Evolutionary conservation across 2,329 filamentous ascomycete species (phyloP).

Genomic region (Emmonsiellopsis sp.): DNA sequence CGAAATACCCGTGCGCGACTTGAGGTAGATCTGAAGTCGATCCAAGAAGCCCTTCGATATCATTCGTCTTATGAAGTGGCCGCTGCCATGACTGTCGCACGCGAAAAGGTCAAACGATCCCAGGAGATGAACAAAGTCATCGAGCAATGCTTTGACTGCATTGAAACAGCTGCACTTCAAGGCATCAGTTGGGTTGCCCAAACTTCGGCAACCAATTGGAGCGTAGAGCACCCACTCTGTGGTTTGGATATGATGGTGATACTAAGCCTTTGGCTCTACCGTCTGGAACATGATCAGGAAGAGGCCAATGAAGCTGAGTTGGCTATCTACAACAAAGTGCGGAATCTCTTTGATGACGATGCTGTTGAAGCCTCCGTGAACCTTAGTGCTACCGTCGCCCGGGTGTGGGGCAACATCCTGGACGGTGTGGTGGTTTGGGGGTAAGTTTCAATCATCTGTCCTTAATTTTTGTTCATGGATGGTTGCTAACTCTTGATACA

Average conservation of each 20-base stretch:
- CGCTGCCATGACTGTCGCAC: conserved; percentile 88
- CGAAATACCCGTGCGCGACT: conserved; percentile 86
- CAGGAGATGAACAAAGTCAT: conserved; percentile 98
- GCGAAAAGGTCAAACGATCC: conserved; percentile 88
- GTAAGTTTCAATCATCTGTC: conserved; percentile 53
- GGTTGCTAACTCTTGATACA: conserved; percentile 37
- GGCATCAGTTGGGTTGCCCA: conserved; percentile 97
- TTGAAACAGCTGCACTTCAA: conserved; percentile 88
- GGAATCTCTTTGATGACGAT: conserved; percentile 78
- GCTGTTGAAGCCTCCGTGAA: conserved; percentile 74
- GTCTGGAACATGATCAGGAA: conserved; percentile 98
- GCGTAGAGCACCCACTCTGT: conserved; percentile 92
- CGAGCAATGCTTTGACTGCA: conserved; percentile 93
- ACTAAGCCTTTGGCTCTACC: conserved; percentile 94
- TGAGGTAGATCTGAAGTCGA: conserved; percentile 88
- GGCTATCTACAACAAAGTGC: conserved; percentile 57
- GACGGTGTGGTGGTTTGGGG: conserved; percentile 99
- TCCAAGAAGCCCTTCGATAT: conserved; percentile 93
- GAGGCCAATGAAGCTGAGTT: conserved; percentile 37
- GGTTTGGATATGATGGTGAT: conserved; percentile 97
- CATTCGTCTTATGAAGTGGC: conserved; percentile 97
- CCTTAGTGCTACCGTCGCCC: conserved; percentile 88
- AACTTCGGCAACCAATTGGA: conserved; percentile 97
- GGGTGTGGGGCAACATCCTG: conserved; percentile 95
- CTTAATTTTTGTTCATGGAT: neutral